Evolutionary conservation across 345 rosid species (phyloP), one percentile per base, ranked within the genome.

Genomic region (Salix suchowensis): DNA sequence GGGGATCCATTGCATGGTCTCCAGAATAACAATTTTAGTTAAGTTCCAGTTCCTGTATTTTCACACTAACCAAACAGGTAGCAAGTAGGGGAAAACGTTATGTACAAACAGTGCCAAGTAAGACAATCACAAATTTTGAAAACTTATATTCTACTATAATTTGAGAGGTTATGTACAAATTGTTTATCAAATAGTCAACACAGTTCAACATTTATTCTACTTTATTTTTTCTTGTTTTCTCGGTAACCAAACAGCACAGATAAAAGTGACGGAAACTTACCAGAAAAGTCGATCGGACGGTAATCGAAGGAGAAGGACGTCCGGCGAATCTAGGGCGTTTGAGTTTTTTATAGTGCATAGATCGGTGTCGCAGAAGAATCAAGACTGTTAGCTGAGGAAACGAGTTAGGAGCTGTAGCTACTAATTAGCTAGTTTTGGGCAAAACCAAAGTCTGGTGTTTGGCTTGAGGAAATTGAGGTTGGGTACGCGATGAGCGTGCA

Each of bases 231-330:
- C 28, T 12, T 8, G n/a, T 52, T 54, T 34, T 55, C 74, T 26
- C n/a, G 4, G 46, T 42, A 24, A 36, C 30, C 12, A 28, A 71
- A 36, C 60, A 1, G 36, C 16, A 71, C 15, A n/a, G 7, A 32
- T 4, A 9, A 15, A 46, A 67, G 34, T 9, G 36, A 6, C 11
- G 58, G n/a, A 67, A 5, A 24, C 61, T 44, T 39, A 76, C 74
- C 36, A 15, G 62, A 52, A 55, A 61, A 32, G 10, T 40, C 19
- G 73, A 68, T 68, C 67, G 58, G 68, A 30, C 60, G 73, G 73
- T 3, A 55, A 67, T 4, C n/a, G 65, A 68, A 37, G 48, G 34
- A 4, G 32, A 65, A 24, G 21, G 18, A 7, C n/a, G 24, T 69
- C 78, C 72, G 55, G 72, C 72, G 12, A 66, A 71, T 19, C 37